Evolutionary conservation across 805 yeast species (phyloP).

Genomic region (Lipomyces spencermartinsiae): DNA sequence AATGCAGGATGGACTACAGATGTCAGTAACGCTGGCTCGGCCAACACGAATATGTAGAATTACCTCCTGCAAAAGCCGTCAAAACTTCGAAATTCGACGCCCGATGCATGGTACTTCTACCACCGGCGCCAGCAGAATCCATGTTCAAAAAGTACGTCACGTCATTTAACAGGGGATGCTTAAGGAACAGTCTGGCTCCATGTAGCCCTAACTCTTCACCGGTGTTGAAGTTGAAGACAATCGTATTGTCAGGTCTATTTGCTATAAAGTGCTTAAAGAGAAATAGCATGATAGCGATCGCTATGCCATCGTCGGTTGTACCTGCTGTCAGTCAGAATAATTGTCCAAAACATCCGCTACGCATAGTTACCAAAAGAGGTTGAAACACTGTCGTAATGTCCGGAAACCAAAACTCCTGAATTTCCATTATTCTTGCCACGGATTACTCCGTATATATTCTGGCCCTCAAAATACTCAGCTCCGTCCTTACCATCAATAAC

Average conservation of each 20-base stretch:
- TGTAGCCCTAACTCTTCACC: slow-evolving; percentile 86
- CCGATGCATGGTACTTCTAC: slow-evolving; percentile 80
- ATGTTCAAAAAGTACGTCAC: slow-evolving; percentile 72
- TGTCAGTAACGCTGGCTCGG: neutral
- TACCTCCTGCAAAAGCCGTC: slow-evolving; percentile 28
- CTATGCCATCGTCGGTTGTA: slow-evolving; percentile 73
- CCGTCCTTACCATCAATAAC: slow-evolving; percentile 48
- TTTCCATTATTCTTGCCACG: slow-evolving; percentile 63
- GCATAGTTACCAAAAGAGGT: slow-evolving; percentile 65
- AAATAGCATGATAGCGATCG: slow-evolving; percentile 34
- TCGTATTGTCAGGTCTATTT: slow-evolving; percentile 63
- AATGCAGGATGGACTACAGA: slow-evolving; percentile 5
- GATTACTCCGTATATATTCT: slow-evolving; percentile 74
- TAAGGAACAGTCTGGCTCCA: slow-evolving; percentile 77
- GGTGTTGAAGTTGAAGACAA: slow-evolving; percentile 85
- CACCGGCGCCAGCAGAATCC: slow-evolving; percentile 95
- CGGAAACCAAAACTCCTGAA: slow-evolving; percentile 75
- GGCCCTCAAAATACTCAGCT: slow-evolving; percentile 69
- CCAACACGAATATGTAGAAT: neutral
- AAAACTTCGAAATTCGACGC: slow-evolving; percentile 48
- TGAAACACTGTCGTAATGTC: slow-evolving; percentile 90
- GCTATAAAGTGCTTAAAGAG: slow-evolving; percentile 28
- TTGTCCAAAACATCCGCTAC: neutral
- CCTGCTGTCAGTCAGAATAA: slow-evolving; percentile 10
- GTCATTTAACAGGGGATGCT: slow-evolving; percentile 72